Percentiles rank a stretch among this genome's conserved stretches.
These are phyloP conservation scores for Fomitopsis palustris DNA, from an alignment of 1,284 basidiomycete species.

Conservation along the genomic window DNA sequence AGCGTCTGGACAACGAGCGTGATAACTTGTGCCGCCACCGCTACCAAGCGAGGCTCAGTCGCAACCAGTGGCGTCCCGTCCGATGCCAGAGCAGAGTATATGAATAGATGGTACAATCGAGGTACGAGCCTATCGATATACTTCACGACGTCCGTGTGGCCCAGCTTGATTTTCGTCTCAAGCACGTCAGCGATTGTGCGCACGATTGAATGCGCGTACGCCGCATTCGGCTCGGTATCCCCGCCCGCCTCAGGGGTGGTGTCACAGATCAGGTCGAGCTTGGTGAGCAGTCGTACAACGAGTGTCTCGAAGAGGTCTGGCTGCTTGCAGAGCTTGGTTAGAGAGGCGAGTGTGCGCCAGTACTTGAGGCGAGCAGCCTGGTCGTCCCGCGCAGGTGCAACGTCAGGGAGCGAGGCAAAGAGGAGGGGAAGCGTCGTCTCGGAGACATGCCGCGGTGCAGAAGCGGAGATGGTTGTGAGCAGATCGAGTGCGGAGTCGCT, in stretches of 20 bases:
- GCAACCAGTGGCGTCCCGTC: constrained; percentile 39
- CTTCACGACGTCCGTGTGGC: constrained; percentile 71
- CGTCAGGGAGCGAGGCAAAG: constrained; percentile 71
- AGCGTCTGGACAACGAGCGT: constrained; percentile 68
- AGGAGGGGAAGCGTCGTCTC: constrained; percentile 79
- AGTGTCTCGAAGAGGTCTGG: constrained; percentile 83
- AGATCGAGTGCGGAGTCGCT: constrained; percentile 71
- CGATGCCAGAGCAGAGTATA: constrained; percentile 47
- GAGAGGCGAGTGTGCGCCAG: constrained; percentile 68
- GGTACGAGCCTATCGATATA: constrained; percentile 76
- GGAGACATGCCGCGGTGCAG: constrained; percentile 65
- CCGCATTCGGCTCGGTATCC: constrained; percentile 54
- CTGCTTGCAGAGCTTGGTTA: constrained; percentile 75
- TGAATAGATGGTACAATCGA: constrained; percentile 66
- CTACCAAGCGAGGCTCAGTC: constrained; percentile 64
- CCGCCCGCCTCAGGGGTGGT: constrained; percentile 16
- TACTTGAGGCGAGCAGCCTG: constrained; percentile 55
- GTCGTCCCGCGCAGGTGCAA: constrained; percentile 56
- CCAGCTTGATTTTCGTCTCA: constrained; percentile 56
- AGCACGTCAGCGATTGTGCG: constrained; percentile 64
- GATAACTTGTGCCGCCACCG: constrained; percentile 61
- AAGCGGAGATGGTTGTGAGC: constrained; percentile 63
- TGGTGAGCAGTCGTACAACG: constrained; percentile 75
- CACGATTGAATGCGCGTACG: constrained; percentile 85
- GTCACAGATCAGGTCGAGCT: constrained; percentile 73